A percentile compares a stretch with the other conserved stretches of the same genome.
These are phyloP conservation scores for Cladophialophora chaetospira DNA, from an alignment of 2,329 filamentous ascomycete species.

Conservation along the genomic window DNA sequence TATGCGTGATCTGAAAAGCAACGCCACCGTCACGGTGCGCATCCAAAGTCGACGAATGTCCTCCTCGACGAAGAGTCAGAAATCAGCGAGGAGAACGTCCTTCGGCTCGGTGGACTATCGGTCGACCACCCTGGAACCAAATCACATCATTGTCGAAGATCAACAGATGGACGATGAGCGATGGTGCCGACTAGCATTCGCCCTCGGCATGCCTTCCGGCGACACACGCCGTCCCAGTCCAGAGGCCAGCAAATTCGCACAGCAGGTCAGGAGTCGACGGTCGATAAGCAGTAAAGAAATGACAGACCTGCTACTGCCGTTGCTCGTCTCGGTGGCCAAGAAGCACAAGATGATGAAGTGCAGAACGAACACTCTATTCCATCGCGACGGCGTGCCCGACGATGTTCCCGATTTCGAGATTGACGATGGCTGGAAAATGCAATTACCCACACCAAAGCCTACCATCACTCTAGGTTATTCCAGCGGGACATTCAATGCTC, in stretches of 20 bases:
- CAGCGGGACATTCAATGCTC: conserved; percentile 16
- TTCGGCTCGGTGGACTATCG: conserved; percentile 24
- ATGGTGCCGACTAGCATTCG: conserved; percentile 30
- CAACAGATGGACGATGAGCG: conserved; percentile 27
- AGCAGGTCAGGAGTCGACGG: conserved; percentile 23
- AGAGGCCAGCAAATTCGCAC: conserved; percentile 22
- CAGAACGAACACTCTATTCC: conserved; percentile 13
- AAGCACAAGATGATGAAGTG: conserved; percentile 22
- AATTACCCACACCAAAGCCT: conserved; percentile 27
- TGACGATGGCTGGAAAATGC: conserved; percentile 26
- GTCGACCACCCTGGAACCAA: conserved; percentile 25
- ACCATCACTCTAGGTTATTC: conserved; percentile 29
- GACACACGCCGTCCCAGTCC: conserved; percentile 18
- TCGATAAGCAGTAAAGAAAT: conserved; percentile 19
- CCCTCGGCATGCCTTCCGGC: conserved; percentile 26
- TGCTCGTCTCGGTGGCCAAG: conserved; percentile 23
- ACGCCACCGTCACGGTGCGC: neutral
- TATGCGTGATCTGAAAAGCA: conserved; percentile 5
- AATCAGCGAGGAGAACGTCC: neutral
- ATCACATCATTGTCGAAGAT: conserved; percentile 28
- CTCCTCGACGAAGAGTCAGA: conserved; percentile 3
- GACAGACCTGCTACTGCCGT: conserved; percentile 19
- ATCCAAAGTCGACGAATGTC: conserved; percentile 12
- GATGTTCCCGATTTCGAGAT: conserved; percentile 24
- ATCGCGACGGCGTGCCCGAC: conserved; percentile 27